These are phyloP conservation scores for Marasmius tenuissimus DNA, from an alignment of 1,284 basidiomycete species.

Conservation along the genomic window DNA sequence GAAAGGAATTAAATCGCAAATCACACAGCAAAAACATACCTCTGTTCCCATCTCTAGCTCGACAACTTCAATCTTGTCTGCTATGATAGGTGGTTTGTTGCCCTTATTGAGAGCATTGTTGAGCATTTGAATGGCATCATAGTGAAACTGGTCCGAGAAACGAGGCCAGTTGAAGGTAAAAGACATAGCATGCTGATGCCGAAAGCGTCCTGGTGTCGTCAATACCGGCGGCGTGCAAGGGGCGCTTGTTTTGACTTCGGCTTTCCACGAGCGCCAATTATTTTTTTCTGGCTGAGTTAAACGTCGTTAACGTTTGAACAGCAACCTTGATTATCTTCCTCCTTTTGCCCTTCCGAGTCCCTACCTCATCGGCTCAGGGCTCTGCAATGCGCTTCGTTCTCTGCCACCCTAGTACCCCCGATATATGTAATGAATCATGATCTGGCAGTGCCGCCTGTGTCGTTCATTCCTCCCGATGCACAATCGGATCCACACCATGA, in stretches of 20 bases:
- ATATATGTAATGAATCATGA: too few species aligned
- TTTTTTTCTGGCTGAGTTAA: too few species aligned
- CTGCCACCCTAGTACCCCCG: too few species aligned
- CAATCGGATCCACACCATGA: too few species aligned
- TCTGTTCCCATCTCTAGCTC: conserved; percentile 98
- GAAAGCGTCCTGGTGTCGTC: neutral
- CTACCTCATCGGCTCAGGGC: too few species aligned
- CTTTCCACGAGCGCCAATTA: too few species aligned
- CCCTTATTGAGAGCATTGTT: conserved; percentile 96
- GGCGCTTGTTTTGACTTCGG: neutral
- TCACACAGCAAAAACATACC: conserved; percentile 44
- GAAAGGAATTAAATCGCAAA: neutral
- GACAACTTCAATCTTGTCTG: conserved; percentile 95
- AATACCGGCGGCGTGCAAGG: neutral
- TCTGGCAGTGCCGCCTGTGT: too few species aligned
- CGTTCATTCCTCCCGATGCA: too few species aligned
- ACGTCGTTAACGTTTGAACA: too few species aligned
- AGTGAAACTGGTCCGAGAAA: conserved; percentile 94
- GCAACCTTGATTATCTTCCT: neutral
- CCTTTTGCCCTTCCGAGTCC: neutral
- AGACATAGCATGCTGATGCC: conserved; percentile 63
- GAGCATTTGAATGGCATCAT: conserved; percentile 92
- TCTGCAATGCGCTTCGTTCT: too few species aligned
- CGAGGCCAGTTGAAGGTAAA: conserved; percentile 98
- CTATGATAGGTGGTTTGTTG: conserved; percentile 96